A percentile compares a stretch with the other conserved stretches of the same genome.
Conservation (phyloP, 768 basidiomycete genomes). For the Mrakia frigida region DNA sequence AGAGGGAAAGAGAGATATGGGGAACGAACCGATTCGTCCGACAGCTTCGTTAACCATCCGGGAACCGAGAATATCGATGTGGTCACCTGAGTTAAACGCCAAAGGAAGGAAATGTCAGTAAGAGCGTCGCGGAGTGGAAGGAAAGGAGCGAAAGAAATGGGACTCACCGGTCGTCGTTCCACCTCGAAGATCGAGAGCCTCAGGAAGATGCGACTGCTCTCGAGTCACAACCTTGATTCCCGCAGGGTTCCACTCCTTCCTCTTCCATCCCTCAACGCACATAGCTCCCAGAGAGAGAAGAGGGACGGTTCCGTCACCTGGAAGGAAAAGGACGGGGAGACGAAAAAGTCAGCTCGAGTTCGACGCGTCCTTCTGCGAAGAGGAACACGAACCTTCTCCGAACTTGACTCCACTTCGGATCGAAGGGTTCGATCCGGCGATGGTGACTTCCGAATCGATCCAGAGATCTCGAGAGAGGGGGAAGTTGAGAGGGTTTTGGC, state of each 20-base stretch:
- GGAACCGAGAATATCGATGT: slow-evolving; percentile 77
- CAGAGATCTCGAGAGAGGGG: slow-evolving; percentile 50
- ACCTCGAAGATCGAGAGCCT: slow-evolving; percentile 67
- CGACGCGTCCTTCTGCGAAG: too few relatives aligned
- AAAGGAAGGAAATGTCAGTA: neutral
- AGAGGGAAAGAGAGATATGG: neutral
- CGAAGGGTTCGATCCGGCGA: slow-evolving; percentile 58
- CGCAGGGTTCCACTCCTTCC: slow-evolving; percentile 82
- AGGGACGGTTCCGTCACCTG: slow-evolving; percentile 69
- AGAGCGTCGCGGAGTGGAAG: neutral
- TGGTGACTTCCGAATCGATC: slow-evolving; percentile 80
- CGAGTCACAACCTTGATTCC: slow-evolving; percentile 80
- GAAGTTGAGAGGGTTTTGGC: slow-evolving; percentile 24
- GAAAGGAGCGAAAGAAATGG: neutral
- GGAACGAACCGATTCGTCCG: slow-evolving; percentile 59
- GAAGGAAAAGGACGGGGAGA: too few relatives aligned
- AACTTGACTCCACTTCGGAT: slow-evolving; percentile 80
- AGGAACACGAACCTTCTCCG: slow-evolving; percentile 56
- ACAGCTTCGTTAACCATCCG: slow-evolving; percentile 77
- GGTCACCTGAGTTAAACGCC: slow-evolving; percentile 48
- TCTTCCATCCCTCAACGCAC: slow-evolving; percentile 94
- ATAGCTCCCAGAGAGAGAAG: slow-evolving; percentile 66
- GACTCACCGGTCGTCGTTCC: slow-evolving; percentile 65
- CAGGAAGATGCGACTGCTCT: slow-evolving; percentile 79
- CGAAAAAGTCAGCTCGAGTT: too few relatives aligned